Base-by-base conservation (phyloP, 1,284 basidiomycete species). In the Ganoderma lingzhi region DNA sequence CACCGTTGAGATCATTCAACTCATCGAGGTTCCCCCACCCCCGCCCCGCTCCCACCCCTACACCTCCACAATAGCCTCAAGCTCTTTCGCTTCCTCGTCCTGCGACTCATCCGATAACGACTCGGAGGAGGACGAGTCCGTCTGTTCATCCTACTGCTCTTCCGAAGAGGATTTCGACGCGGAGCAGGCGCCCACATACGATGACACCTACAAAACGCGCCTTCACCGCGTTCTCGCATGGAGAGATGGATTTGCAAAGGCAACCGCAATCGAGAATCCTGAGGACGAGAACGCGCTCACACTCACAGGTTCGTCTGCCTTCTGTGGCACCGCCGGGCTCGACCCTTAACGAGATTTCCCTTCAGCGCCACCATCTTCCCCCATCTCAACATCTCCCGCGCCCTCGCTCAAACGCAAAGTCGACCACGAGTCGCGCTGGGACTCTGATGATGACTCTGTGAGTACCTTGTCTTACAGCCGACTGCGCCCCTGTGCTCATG, bases 1-100 rank as follows among this genome's bases (percentile, higher is more conserved):
- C 77, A 80, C 87, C 23, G 79, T 89, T 37, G 87, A 90, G 80
- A 88, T 93, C 82, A 93, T 93, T 68, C 86, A 92, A 80, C 91
- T 93, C 80, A 87, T 88, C 62, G 91, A 93, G 77, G 88, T 86
- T 5, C 78, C 88, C 0, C 83, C 89, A 1, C 90, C 90, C 0
- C 86, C 88, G 12, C 85, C 83, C 37, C 83, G 82, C 66, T 79
- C 79, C 56, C 82, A 85, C 48, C 77, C 83, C 56, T 82, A 84
- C 64, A 32, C 75, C 44, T 72, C 77, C 71, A 71, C 75, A 69
- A 37, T 77, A 69, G 68, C 75, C 67, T 74, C 77, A 15, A 72
- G 73, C 70, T 82, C 84, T 72, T 79, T 84, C 62, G 78, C 81
- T 48, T 83, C 84, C 30, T 81, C 76, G 48, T 80, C 80, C 60